Conservation (phyloP, 768 basidiomycete genomes). For the Chalciporus chontae region DNA sequence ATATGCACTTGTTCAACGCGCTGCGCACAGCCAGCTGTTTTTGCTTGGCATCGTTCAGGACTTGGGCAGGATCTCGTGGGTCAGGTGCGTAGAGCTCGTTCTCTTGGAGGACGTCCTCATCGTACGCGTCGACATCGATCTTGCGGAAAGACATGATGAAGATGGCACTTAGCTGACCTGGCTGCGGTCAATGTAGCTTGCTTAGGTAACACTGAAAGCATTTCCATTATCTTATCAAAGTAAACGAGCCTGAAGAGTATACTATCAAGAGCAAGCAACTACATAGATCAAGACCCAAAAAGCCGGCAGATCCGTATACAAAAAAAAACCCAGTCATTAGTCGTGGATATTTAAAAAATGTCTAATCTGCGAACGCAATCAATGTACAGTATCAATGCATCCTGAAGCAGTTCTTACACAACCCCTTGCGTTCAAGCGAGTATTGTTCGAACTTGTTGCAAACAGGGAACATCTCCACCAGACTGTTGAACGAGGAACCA, state of each 20-base stretch:
- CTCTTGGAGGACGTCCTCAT: conserved; percentile 86
- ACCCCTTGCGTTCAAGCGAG: conserved; percentile 60
- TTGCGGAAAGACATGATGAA: conserved; percentile 79
- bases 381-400: conserved; percentile 33
- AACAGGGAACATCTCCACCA: conserved; percentile 42
- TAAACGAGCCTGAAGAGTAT: no score
- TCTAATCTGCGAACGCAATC: background rate
- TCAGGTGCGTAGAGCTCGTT: conserved; percentile 86
- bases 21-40: conserved; percentile 70
- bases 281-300: no score
- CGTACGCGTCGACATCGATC: conserved; percentile 90
- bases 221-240: no score
- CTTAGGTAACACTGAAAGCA: background rate
- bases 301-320: background rate
- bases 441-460: conserved; percentile 63
- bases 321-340: background rate
- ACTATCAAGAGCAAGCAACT: no score
- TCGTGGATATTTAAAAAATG: background rate
- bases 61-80: conserved; percentile 70
- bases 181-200: background rate
- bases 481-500: conserved; percentile 65
- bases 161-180: conserved; percentile 33
- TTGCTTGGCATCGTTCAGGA: conserved; percentile 72
- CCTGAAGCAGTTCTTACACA: conserved; percentile 66
- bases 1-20: conserved; percentile 66